These are phyloP conservation scores for Didymella sp. DNA, from an alignment of 2,329 filamentous ascomycete species.

Conservation along the genomic window DNA sequence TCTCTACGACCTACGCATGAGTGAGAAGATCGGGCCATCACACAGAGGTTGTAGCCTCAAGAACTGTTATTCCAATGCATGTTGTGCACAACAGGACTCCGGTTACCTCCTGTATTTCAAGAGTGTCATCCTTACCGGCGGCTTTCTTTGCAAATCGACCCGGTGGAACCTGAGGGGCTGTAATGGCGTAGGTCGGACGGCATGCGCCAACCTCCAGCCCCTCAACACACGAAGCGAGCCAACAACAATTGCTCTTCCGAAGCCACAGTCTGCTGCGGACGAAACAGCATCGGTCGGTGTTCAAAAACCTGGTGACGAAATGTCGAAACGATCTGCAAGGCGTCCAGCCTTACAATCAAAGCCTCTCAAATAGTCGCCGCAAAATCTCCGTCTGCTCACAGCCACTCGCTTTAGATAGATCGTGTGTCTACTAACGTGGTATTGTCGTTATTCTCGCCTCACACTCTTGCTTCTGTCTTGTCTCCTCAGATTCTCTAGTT, in stretches of 20 bases:
- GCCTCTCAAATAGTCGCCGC: not conserved
- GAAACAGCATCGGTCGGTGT: not conserved
- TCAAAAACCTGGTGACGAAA: conserved; percentile 11
- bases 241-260: not conserved
- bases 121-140: too few relatives aligned
- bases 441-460: not conserved
- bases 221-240: conserved; percentile 2
- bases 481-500: too few relatives aligned
- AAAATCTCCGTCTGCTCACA: not conserved
- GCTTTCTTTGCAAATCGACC: too few relatives aligned
- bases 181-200: not conserved
- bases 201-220: conserved; percentile 2
- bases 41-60: too few relatives aligned
- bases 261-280: conserved; percentile 4
- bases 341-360: conserved; percentile 18
- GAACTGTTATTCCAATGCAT: too few relatives aligned
- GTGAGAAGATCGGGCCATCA: too few relatives aligned
- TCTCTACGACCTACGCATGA: too few relatives aligned
- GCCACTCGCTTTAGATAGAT: not conserved
- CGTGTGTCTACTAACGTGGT: not conserved
- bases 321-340: conserved; percentile 19
- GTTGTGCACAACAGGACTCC: too few relatives aligned
- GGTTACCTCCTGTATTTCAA: too few relatives aligned
- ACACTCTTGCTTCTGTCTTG: not conserved
- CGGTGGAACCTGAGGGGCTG: not conserved